A percentile compares a stretch with the other conserved stretches of the same genome.
phyloP scores from a whole-genome alignment of 1,284 basidiomycete genomes.

The Pascua guehoae region DNA sequence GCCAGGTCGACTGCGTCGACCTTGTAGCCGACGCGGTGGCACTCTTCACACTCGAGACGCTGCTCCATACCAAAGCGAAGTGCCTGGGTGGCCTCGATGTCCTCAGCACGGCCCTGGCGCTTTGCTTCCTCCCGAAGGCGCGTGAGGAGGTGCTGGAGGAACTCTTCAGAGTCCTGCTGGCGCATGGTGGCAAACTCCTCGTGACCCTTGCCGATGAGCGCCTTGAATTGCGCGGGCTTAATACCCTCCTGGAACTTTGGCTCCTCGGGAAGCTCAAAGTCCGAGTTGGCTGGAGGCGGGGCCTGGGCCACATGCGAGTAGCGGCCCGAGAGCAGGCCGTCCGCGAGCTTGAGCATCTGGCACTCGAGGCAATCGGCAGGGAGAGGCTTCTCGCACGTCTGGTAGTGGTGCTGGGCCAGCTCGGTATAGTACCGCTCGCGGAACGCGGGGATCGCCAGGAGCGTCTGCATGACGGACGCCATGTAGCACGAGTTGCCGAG shows the following conservation, averaged over 20 bases:
- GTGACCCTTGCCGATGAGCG: conserved; percentile 86
- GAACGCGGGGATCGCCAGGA: conserved; percentile 80
- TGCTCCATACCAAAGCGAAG: conserved; percentile 85
- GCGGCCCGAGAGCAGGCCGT: conserved; percentile 87
- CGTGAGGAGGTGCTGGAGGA: conserved; percentile 75
- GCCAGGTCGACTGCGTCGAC: conserved; percentile 73
- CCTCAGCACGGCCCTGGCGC: conserved; percentile 48
- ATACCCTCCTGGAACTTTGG: conserved; percentile 78
- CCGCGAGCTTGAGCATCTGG: conserved; percentile 88
- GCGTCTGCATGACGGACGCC: conserved; percentile 83
- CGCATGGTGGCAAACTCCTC: conserved; percentile 94
- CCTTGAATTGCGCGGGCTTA: conserved; percentile 79
- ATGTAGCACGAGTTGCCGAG: conserved; percentile 98
- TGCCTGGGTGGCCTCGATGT: conserved; percentile 63
- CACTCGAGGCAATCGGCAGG: conserved; percentile 89
- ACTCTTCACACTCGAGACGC: conserved; percentile 74
- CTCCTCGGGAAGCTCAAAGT: conserved; percentile 35
- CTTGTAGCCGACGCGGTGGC: conserved; percentile 82
- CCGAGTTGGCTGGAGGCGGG: conserved; percentile 29
- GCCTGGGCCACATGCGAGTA: conserved; percentile 66
- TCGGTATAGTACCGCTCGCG: conserved; percentile 65
- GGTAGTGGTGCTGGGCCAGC: conserved; percentile 58
- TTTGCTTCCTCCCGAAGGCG: conserved; percentile 65
- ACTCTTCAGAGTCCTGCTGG: conserved; percentile 97
- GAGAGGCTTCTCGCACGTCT: conserved; percentile 62